Conservation (phyloP, 495 filamentous ascomycete species). For the Penicillium atrosanguineum region DNA sequence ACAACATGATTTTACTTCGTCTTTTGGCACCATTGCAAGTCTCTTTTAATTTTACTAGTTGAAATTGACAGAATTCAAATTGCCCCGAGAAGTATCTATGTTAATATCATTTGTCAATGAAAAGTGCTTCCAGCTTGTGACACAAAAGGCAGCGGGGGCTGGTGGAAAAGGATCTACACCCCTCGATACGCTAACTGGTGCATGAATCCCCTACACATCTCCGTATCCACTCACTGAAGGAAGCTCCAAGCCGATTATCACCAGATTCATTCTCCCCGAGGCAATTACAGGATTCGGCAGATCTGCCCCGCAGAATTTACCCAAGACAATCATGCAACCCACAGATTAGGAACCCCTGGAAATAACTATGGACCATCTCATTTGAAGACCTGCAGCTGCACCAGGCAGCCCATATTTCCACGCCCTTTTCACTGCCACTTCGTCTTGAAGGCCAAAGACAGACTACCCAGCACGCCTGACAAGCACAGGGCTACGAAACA, state of each 20-base stretch:
- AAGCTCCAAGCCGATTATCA: not conserved
- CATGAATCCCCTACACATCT: not conserved
- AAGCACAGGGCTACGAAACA: not conserved
- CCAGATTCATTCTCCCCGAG: not conserved
- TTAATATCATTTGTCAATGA: too few species aligned
- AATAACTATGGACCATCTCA: not conserved
- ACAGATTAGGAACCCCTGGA: not conserved
- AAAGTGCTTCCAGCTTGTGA: not conserved
- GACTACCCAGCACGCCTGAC: too few species aligned
- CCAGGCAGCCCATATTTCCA: not conserved
- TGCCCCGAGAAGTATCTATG: too few species aligned
- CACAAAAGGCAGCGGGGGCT: not conserved
- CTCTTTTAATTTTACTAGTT: too few species aligned
- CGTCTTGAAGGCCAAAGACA: not conserved
- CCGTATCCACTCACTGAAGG: not conserved
- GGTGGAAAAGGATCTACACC: not conserved
- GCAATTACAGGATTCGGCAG: not conserved
- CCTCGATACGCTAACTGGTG: not conserved
- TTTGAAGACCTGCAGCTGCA: not conserved
- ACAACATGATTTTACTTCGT: not conserved
- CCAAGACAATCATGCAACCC: conserved; percentile 4
- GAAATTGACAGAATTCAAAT: too few species aligned
- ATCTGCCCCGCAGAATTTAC: not conserved
- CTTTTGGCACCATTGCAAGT: too few species aligned
- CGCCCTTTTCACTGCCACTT: too few species aligned